Evolutionary conservation across 1,139 yeast species (phyloP).

Genomic region (Debaryomycetaceae sp.): DNA sequence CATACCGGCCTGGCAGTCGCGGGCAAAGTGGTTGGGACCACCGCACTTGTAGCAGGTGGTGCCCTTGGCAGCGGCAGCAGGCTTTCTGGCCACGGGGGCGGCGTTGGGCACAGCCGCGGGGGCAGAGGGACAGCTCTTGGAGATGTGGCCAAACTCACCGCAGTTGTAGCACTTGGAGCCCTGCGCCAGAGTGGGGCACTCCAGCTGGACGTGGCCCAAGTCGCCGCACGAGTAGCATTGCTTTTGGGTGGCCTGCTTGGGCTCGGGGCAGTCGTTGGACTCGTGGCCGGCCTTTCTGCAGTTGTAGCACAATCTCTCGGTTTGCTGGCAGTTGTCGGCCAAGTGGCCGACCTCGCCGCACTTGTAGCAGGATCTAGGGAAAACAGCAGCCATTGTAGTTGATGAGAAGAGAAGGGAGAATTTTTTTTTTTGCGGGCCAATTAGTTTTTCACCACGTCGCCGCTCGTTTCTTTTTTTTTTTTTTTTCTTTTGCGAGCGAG

Average conservation of each 20-base stretch:
- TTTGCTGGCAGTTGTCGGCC: slow-evolving; percentile 81
- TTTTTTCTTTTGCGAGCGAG: background rate
- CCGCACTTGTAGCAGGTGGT: slow-evolving; percentile 89
- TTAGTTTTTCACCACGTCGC: background rate
- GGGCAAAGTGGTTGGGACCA: slow-evolving; percentile 89
- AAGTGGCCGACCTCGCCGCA: slow-evolving; percentile 93
- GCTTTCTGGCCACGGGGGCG: slow-evolving; percentile 17
- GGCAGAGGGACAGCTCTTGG: slow-evolving; percentile 61
- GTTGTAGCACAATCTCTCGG: slow-evolving; percentile 87
- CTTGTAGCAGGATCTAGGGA: slow-evolving; percentile 84
- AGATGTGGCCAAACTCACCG: slow-evolving; percentile 80
- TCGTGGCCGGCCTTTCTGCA: slow-evolving; percentile 90
- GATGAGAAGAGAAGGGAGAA: background rate
- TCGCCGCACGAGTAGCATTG: slow-evolving; percentile 88
- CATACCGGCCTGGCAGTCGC: slow-evolving; percentile 75
- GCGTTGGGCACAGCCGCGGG: slow-evolving; percentile 15
- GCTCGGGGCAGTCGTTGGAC: slow-evolving; percentile 81
- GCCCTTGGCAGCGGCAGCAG: slow-evolving; percentile 25
- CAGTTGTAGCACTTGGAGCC: slow-evolving; percentile 51
- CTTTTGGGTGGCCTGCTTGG: slow-evolving; percentile 76
- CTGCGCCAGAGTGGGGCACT: slow-evolving; percentile 53
- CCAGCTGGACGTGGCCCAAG: slow-evolving; percentile 66
- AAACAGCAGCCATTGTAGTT: slow-evolving; percentile 51
- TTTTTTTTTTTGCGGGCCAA: background rate
- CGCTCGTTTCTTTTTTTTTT: background rate